Conservation (phyloP, 1,284 basidiomycete species). For the Cutaneotrichosporon sp. region DNA sequence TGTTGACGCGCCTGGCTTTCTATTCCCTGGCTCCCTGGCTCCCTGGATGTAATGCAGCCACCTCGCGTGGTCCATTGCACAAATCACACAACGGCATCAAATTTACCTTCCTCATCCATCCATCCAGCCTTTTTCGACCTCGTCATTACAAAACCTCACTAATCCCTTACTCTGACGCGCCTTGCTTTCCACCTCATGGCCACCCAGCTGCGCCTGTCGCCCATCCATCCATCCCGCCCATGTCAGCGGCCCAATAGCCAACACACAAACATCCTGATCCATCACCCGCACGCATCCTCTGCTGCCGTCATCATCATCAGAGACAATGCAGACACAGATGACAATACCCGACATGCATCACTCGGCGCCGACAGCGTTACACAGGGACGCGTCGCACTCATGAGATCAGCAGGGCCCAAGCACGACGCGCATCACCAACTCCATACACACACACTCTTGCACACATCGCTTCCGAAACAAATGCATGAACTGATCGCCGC, state of each 20-base stretch:
- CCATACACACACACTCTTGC: background rate
- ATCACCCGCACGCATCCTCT: too few relatives aligned
- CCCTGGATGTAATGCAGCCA: constrained; percentile 6
- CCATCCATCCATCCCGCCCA: too few relatives aligned
- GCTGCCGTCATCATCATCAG: too few relatives aligned
- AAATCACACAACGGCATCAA: background rate
- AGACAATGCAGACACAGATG: too few relatives aligned
- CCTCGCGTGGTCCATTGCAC: background rate
- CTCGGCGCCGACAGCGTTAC: background rate
- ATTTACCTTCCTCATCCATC: background rate
- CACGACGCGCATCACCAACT: background rate
- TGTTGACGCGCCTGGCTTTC: constrained; percentile 14
- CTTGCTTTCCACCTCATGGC: too few relatives aligned
- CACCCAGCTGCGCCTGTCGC: too few relatives aligned
- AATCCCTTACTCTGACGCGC: background rate
- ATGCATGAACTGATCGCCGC: constrained; percentile 10
- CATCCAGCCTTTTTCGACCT: background rate
- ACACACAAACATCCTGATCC: too few relatives aligned
- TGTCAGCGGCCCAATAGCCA: too few relatives aligned
- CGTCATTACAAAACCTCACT: background rate
- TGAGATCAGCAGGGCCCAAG: background rate
- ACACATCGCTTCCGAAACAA: constrained; percentile 1
- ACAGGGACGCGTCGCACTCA: background rate
- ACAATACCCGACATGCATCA: background rate
- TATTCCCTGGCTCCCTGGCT: too few relatives aligned